Conservation (phyloP, 441 rosid genomes). For the Geranium incanum region DNA sequence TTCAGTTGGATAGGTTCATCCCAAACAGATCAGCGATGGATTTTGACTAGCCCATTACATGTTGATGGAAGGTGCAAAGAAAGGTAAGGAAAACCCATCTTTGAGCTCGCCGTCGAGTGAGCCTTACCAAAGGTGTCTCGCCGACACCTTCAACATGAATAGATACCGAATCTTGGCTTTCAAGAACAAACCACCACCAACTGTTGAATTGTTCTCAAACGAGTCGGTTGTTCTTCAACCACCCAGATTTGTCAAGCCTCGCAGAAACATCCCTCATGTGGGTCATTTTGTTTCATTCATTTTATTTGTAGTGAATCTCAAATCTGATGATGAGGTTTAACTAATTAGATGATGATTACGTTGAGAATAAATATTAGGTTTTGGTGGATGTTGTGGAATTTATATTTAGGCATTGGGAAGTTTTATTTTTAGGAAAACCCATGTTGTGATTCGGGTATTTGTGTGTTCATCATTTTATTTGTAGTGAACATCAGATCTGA, state of each 20-base stretch:
- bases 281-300: not conserved
- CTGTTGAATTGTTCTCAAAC: slow-evolving; percentile 31
- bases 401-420: not conserved
- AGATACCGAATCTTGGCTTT: slow-evolving; percentile 60
- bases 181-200: slow-evolving; percentile 54
- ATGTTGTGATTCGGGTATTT: not conserved
- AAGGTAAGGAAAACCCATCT: slow-evolving; percentile 33
- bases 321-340: too few species aligned
- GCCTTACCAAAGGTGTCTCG: slow-evolving; percentile 57
- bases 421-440: not conserved
- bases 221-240: slow-evolving; percentile 25
- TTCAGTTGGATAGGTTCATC: slow-evolving; percentile 47
- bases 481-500: too few species aligned
- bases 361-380: not conserved
- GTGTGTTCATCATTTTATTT: too few species aligned
- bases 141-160: slow-evolving; percentile 56
- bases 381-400: not conserved
- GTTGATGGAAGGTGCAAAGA: slow-evolving; percentile 38
- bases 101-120: slow-evolving; percentile 52
- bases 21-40: slow-evolving; percentile 56
- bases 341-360: too few species aligned
- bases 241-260: slow-evolving; percentile 38
- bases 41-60: slow-evolving; percentile 44
- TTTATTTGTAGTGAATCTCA: too few species aligned
- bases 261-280: slow-evolving; percentile 58